These are phyloP conservation scores for Kokia cookei DNA, from an alignment of 441 rosid species.

Conservation along the genomic window DNA sequence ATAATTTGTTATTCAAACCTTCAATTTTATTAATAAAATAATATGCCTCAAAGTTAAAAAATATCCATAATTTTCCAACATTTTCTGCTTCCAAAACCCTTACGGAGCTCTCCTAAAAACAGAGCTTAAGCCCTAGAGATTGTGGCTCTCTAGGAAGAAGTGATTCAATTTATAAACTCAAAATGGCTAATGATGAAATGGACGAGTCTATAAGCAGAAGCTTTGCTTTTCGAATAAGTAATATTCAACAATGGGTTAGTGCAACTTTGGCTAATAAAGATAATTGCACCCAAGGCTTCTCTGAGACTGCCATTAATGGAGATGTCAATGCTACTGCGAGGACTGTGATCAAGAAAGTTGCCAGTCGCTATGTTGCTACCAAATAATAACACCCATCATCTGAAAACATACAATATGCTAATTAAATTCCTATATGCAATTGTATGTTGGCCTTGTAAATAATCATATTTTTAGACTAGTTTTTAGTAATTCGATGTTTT, in stretches of 20 bases:
- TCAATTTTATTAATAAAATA: no score
- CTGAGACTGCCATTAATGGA: constrained; percentile 38
- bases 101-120: constrained; percentile 28
- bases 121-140: constrained; percentile 42
- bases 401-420: no score
- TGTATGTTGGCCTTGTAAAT: neutral
- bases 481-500: neutral
- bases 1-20: no score
- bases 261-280: constrained; percentile 74
- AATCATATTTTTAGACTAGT: neutral
- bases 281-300: constrained; percentile 70
- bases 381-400: neutral
- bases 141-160: constrained; percentile 51
- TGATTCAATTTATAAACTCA: constrained; percentile 43
- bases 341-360: constrained; percentile 43
- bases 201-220: constrained; percentile 27
- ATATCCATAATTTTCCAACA: constrained; percentile 3
- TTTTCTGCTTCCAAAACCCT: constrained; percentile 40
- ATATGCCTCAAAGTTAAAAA: no score
- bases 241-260: constrained; percentile 86
- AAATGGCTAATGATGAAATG: constrained; percentile 46
- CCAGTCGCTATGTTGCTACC: constrained; percentile 45
- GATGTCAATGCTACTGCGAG: constrained; percentile 41
- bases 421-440: neutral
- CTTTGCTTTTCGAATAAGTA: constrained; percentile 64